Conservation (phyloP, 139 green algal species). For the Nannochloris sp. region DNA sequence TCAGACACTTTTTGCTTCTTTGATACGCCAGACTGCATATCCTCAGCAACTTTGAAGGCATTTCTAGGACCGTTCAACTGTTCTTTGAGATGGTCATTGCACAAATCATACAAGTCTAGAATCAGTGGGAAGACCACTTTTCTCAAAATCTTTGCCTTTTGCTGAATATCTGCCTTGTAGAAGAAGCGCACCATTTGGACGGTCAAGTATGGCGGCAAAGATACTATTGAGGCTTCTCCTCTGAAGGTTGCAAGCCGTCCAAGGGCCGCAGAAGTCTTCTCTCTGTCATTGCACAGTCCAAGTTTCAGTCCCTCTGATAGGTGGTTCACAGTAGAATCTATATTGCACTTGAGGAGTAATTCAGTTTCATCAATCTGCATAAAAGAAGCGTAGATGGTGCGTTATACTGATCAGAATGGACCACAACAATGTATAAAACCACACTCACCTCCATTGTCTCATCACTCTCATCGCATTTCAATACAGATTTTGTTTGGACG, state of each 20-base stretch:
- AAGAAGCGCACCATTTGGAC: constrained; percentile 93
- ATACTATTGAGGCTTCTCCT: constrained; percentile 50
- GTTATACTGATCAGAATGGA: not conserved
- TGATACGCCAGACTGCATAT: constrained; percentile 21
- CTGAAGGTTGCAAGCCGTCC: constrained; percentile 57
- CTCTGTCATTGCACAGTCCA: constrained; percentile 75
- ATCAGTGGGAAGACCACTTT: constrained; percentile 81
- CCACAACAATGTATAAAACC: not conserved
- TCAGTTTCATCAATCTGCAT: constrained; percentile 40
- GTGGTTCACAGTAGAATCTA: constrained; percentile 81
- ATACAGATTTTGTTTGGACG: constrained; percentile 49
- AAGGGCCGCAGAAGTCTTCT: constrained; percentile 62
- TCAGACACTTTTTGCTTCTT: constrained; percentile 24
- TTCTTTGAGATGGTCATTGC: constrained; percentile 66
- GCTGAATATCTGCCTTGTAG: constrained; percentile 77
- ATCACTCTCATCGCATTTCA: constrained; percentile 72
- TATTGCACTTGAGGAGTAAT: constrained; percentile 94
- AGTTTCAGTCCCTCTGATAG: constrained; percentile 74
- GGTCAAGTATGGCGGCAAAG: constrained; percentile 75
- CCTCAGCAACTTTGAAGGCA: constrained; percentile 39
- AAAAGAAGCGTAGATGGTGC: not conserved
- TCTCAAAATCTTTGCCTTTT: constrained; percentile 97
- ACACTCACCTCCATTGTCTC: constrained; percentile 51
- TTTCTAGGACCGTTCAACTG: constrained; percentile 64
- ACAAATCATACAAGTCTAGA: constrained; percentile 94